Percentiles rank a stretch among this genome's conserved stretches.
These are phyloP conservation scores for Nicotiana obtusifolia DNA, from an alignment of 257 asterid species.

Conservation along the genomic window DNA sequence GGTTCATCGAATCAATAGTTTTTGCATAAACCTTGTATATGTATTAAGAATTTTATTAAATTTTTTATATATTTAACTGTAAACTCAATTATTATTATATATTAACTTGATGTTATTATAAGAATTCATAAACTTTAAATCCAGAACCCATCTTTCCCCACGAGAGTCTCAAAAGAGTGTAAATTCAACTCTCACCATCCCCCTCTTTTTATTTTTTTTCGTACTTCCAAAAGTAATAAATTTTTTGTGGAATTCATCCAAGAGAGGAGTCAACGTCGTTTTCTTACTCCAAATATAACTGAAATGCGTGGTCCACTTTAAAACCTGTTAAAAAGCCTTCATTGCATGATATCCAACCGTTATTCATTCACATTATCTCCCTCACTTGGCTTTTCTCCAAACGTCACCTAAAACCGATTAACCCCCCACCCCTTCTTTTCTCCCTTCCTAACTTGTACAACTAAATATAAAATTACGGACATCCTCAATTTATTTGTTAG, in stretches of 20 bases:
- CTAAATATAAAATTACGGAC: background rate
- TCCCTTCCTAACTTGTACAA: background rate
- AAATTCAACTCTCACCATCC: no score
- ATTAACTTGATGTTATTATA: no score
- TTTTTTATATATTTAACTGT: no score
- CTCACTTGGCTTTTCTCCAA: conserved; percentile 22
- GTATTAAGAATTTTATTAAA: no score
- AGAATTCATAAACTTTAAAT: no score
- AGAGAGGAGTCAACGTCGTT: background rate
- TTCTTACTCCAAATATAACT: background rate
- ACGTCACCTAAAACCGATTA: conserved; percentile 2
- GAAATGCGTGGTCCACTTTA: conserved; percentile 21
- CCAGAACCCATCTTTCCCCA: no score
- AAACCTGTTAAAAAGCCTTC: conserved; percentile 14
- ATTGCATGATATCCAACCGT: conserved; percentile 18
- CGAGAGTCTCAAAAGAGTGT: no score
- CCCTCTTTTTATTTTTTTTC: no score
- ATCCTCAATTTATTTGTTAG: background rate
- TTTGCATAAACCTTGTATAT: no score
- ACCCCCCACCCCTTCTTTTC: background rate
- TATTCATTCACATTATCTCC: conserved; percentile 21
- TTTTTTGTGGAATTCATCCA: background rate
- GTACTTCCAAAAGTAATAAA: no score
- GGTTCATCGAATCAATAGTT: no score
- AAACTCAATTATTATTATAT: no score